phyloP scores from a whole-genome alignment of 768 basidiomycete species.

The Lactarius vividus region DNA sequence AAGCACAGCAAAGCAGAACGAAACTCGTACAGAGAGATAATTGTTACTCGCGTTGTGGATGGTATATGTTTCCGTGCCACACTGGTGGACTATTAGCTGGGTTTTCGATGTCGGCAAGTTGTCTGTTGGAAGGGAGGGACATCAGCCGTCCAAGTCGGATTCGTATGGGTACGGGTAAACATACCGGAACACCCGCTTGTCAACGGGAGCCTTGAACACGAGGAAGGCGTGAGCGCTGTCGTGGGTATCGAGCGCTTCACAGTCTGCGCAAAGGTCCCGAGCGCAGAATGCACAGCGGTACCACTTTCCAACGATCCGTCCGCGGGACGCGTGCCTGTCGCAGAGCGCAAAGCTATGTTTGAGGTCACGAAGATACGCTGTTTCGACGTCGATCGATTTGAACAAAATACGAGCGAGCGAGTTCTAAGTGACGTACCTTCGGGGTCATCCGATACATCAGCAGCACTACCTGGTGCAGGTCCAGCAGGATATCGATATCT shows the following conservation, averaged over 20 bases:
- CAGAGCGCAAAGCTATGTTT: slow-evolving; percentile 70
- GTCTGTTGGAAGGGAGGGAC: background rate
- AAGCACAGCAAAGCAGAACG: background rate
- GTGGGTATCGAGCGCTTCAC: slow-evolving; percentile 80
- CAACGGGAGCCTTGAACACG: slow-evolving; percentile 81
- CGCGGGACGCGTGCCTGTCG: slow-evolving; percentile 68
- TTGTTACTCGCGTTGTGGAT: slow-evolving; percentile 4
- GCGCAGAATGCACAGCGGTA: slow-evolving; percentile 86
- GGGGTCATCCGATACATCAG: slow-evolving; percentile 45
- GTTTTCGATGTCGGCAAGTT: slow-evolving; percentile 11
- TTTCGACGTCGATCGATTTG: background rate
- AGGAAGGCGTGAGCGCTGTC: slow-evolving; percentile 81
- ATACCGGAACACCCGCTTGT: slow-evolving; percentile 71
- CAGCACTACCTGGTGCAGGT: slow-evolving; percentile 38
- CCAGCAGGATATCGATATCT: slow-evolving; percentile 70
- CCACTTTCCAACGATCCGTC: slow-evolving; percentile 83
- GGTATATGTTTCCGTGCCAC: slow-evolving; percentile 10
- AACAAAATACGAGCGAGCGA: background rate
- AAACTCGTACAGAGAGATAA: background rate
- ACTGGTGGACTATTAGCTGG: slow-evolving; percentile 5
- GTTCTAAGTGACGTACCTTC: slow-evolving; percentile 44
- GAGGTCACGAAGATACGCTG: slow-evolving; percentile 63
- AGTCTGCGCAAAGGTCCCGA: slow-evolving; percentile 80
- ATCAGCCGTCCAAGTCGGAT: slow-evolving; percentile 11
- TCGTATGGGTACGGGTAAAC: slow-evolving; percentile 27